Conservation (phyloP, 2,329 filamentous ascomycete species). For the Colletotrichum paranaense region DNA sequence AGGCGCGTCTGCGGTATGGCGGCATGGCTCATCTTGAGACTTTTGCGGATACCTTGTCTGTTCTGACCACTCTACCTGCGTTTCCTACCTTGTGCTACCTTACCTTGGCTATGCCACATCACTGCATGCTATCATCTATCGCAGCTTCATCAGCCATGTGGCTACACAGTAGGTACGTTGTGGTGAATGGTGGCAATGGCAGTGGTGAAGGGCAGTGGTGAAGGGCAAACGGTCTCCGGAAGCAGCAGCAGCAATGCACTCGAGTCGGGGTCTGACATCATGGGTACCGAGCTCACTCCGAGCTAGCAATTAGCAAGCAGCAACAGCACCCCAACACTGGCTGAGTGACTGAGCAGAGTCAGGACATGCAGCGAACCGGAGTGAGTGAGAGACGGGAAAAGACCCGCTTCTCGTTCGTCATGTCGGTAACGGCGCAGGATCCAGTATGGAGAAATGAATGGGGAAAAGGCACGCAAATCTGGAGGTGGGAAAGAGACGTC, state of each 20-base stretch:
- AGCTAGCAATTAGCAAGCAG: neutral
- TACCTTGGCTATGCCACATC: neutral
- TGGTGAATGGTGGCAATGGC: neutral
- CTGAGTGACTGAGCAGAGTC: neutral
- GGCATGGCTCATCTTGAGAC: neutral
- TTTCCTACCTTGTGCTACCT: neutral
- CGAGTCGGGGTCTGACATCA: conserved; percentile 32
- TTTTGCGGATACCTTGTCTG: neutral
- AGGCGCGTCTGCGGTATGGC: conserved; percentile 13
- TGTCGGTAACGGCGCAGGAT: conserved; percentile 9
- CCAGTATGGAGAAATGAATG: conserved; percentile 30
- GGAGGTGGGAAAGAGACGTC: conserved; percentile 1
- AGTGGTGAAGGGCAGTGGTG: neutral
- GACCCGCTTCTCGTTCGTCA: conserved; percentile 20
- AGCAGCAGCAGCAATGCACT: neutral
- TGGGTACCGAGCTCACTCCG: conserved; percentile 30
- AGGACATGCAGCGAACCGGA: neutral
- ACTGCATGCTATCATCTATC: neutral
- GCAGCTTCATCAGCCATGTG: neutral
- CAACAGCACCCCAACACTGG: neutral
- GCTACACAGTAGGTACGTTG: too few relatives aligned
- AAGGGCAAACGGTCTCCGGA: neutral
- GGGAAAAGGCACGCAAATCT: conserved; percentile 21
- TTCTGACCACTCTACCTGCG: neutral
- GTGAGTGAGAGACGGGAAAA: neutral